phyloP scores from a whole-genome alignment of 306 rosid genomes.

The Vicia faba region DNA sequence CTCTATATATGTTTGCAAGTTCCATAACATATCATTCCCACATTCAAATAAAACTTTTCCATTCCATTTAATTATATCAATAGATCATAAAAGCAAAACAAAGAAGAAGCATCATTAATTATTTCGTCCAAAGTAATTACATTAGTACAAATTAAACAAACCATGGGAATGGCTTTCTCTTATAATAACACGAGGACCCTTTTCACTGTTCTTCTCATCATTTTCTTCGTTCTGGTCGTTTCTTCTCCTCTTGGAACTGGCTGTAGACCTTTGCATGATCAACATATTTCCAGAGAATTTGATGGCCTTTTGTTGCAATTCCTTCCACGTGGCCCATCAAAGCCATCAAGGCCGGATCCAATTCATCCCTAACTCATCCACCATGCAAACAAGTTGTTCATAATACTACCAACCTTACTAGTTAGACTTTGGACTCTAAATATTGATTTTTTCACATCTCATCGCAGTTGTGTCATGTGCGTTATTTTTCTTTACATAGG shows the following conservation, averaged over 20 bases:
- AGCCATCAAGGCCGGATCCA: conserved; percentile 40
- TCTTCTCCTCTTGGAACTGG: conserved; percentile 42
- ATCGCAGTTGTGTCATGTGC: too few relatives aligned
- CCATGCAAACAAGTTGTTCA: background rate
- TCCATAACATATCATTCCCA: too few relatives aligned
- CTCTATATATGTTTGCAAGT: too few relatives aligned
- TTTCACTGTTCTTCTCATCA: conserved; percentile 33
- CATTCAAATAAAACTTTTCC: too few relatives aligned
- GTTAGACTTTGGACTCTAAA: too few relatives aligned
- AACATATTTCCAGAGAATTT: background rate
- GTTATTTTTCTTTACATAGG: too few relatives aligned
- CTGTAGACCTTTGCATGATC: conserved; percentile 47
- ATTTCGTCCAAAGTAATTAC: background rate
- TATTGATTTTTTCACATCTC: too few relatives aligned
- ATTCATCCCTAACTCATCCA: background rate
- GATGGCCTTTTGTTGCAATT: conserved; percentile 42
- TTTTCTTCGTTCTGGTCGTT: conserved; percentile 33
- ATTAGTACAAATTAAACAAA: background rate
- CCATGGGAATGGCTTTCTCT: background rate
- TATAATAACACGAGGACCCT: conserved; percentile 28
- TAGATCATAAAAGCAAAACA: background rate
- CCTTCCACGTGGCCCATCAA: conserved; percentile 40
- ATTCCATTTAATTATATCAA: too few relatives aligned
- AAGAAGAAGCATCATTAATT: background rate
- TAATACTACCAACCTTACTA: too few relatives aligned